A percentile compares a stretch with the other conserved stretches of the same genome.
These are phyloP conservation scores for Chrysoporthe puriensis DNA, from an alignment of 2,329 filamentous ascomycete genomes.

Conservation along the genomic window DNA sequence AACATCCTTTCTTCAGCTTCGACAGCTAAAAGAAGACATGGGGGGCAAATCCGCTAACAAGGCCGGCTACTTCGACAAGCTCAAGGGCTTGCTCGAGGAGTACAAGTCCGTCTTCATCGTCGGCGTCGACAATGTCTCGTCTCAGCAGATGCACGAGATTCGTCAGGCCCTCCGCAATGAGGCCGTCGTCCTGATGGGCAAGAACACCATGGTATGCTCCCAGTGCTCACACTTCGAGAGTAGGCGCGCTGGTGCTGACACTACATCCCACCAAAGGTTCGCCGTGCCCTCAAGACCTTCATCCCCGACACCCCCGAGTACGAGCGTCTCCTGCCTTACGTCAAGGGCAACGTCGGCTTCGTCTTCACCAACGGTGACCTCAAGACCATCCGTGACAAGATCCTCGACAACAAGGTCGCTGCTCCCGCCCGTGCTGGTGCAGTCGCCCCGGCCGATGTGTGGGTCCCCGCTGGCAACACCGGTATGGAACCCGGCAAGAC, in stretches of 20 bases:
- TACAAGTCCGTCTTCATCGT: conserved; percentile 99
- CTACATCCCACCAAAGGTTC: conserved; percentile 62
- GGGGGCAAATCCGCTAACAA: conserved; percentile 96
- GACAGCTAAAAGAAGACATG: conserved; percentile 83
- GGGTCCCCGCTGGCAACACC: conserved; percentile 96
- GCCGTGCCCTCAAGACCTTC: conserved; percentile 97
- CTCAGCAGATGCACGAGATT: conserved; percentile 99
- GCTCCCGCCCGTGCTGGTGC: conserved; percentile 98
- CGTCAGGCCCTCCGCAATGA: conserved; percentile 86
- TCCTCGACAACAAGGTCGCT: conserved; percentile 95
- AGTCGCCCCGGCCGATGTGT: conserved; percentile 91
- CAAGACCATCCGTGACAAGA: conserved; percentile 90
- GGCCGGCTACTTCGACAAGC: conserved; percentile 98
- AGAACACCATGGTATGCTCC: conserved; percentile 96
- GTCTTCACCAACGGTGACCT: conserved; percentile 99
- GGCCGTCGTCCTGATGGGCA: conserved; percentile 98
- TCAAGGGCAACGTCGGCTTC: conserved; percentile 98
- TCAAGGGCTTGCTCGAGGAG: conserved; percentile 94
- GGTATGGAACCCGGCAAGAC: conserved; percentile 99
- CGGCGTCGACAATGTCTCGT: conserved; percentile 98
- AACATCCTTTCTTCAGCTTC: conserved; percentile 91
- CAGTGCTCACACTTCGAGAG: background rate
- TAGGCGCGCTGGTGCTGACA: background rate
- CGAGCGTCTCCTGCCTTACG: conserved; percentile 93
- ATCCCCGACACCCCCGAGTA: conserved; percentile 89